Percentiles rank a stretch among this genome's conserved stretches.
Evolutionary conservation across 768 basidiomycete species (phyloP).

Genomic region (Multifurca ochricompacta): DNA sequence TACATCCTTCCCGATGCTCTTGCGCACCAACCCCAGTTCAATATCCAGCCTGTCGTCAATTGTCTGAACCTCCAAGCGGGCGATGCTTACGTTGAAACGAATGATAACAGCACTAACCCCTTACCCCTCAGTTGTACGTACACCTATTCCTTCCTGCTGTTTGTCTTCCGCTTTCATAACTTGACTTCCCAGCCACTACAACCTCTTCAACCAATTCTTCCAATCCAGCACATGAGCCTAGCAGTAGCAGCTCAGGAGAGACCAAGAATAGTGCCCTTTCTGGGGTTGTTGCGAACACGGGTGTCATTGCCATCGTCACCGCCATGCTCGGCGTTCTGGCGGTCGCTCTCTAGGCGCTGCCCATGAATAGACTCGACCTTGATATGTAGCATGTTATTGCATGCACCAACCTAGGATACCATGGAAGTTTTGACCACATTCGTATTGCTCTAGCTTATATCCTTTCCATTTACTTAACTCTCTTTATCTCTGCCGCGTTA

Average conservation of each 20-base stretch:
- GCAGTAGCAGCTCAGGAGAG: neutral
- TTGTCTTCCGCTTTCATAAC: neutral
- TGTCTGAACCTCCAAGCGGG: constrained; percentile 53
- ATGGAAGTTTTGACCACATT: neutral
- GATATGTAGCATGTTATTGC: neutral
- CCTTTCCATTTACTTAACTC: neutral
- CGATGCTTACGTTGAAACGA: constrained; percentile 79
- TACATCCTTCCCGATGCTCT: constrained; percentile 81
- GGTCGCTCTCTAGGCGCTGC: neutral
- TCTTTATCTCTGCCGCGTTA: neutral
- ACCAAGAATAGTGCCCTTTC: neutral
- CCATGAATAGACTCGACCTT: neutral
- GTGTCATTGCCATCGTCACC: neutral
- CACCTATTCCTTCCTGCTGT: neutral
- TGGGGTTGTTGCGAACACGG: neutral
- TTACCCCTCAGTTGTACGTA: constrained; percentile 27
- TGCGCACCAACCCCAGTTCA: constrained; percentile 54
- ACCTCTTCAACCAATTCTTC: neutral
- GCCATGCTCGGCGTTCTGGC: neutral
- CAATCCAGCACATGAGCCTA: neutral
- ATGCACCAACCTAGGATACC: constrained; percentile 6
- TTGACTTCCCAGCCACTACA: neutral
- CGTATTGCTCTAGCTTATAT: neutral
- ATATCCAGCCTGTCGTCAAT: constrained; percentile 59
- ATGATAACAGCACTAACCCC: constrained; percentile 59